Evolutionary conservation across 2,329 filamentous ascomycete species (phyloP), one percentile per base, ranked within the genome.

Genomic region (Nemania sp.): DNA sequence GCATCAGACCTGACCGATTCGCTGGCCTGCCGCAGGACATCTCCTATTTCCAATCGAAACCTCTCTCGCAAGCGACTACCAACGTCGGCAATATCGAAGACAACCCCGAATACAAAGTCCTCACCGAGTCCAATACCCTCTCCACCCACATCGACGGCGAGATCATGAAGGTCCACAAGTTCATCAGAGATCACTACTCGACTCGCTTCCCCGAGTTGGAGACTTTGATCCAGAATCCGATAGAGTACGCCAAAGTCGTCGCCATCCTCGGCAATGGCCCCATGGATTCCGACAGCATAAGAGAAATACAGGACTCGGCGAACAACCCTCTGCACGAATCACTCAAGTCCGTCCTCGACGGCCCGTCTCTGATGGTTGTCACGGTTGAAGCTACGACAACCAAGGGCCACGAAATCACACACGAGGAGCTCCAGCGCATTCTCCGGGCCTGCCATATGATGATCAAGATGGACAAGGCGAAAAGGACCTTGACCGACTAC

Each of bases 161-260:
- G 75, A 90, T 98, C 47, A 90, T 90, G 35, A 84, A 95, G 7
- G 91, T 98, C 20, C 95, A 99, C 81, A 99, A 99, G 78, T 96
- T 92, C 75, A 92, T 97, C 61, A 87, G 94, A 71, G 95, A 99
- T 71, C 92, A 97, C 77, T 99, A 99, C 78, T 97, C 93, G 10
- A 84, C 90, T 17, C 87, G 94, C 62, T 99, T 98, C 71, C 94
- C 95, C 0, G 94, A 97, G 76, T 85, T 99, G 42, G 95, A 99
- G 75, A 84, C 84, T 18, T 85, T 99, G 35, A 89, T 99, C 62
- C 92, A 91, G 59, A 97, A 94, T 70, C 92, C 95, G 1, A 83
- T 98, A 52, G 92, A 97, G 73, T 99, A 97, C 77, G 92, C 94
- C 29, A 97, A 96, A 79, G 91, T 95, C 0, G 95, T 98, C 9